These are phyloP conservation scores for Petasospora fabianii DNA, from an alignment of 1,139 yeast genomes.

Conservation along the genomic window DNA sequence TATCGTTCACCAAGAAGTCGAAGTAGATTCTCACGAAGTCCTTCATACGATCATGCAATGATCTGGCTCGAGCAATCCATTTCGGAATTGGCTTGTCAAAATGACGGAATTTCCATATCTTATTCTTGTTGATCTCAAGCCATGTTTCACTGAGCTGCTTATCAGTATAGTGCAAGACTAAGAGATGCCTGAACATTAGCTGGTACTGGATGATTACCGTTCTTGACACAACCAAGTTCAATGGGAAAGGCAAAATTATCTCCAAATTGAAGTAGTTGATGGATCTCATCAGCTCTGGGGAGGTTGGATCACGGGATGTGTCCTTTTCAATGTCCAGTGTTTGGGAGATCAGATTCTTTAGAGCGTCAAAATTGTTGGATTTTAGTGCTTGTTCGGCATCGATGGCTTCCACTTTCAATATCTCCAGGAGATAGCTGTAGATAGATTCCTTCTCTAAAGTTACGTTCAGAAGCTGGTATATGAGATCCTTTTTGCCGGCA, in stretches of 20 bases:
- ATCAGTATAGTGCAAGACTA: constrained; percentile 60
- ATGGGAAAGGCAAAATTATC: constrained; percentile 76
- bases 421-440: constrained; percentile 59
- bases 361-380: constrained; percentile 37
- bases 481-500: constrained; percentile 18
- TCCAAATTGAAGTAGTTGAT: constrained; percentile 64
- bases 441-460: constrained; percentile 36
- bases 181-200: constrained; percentile 67
- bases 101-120: constrained; percentile 58
- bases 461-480: constrained; percentile 28
- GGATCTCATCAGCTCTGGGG: constrained; percentile 25
- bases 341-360: constrained; percentile 38
- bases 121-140: constrained; percentile 66
- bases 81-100: constrained; percentile 41
- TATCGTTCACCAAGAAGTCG: constrained; percentile 55
- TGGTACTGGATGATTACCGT: constrained; percentile 78
- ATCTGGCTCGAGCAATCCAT: constrained; percentile 58
- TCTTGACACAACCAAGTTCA: constrained; percentile 68
- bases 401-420: constrained; percentile 60
- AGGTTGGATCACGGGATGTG: constrained; percentile 24
- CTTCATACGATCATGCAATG: constrained; percentile 60
- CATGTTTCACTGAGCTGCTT: constrained; percentile 62
- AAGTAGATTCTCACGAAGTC: constrained; percentile 55
- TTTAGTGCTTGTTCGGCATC: constrained; percentile 53
- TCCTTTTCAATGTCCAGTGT: constrained; percentile 33